Base-by-base conservation (phyloP, 305 asterid species). In the Fraxinus sp. region DNA sequence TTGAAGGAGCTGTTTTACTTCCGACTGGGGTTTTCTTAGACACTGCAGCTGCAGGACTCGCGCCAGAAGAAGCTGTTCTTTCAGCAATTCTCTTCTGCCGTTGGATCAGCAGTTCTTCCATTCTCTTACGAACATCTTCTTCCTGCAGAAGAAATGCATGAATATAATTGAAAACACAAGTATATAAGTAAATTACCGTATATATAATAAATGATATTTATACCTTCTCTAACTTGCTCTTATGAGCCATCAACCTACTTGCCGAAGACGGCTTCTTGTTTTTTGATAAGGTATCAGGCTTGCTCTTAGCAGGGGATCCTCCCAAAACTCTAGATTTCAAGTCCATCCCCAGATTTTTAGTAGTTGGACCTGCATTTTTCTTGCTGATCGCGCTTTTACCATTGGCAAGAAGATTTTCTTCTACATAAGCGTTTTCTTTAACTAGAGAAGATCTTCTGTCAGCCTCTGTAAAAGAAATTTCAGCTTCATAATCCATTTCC, bases 11-110 rank as follows among this genome's bases (percentile, higher is more conserved):
- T 1, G 91, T 84, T 87, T 82, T 93, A 83, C 85, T 89, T 80
- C 93, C 95, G 7, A 80, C 91, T 6, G 93, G 91, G 16, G 80
- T 79, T 49, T 85, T 91, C 87, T 84, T 89, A 52, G 92, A 74
- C 26, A 3, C 66, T 55, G 66, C 24, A 55, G 24, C 66, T 78
- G 84, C 75, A 43, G 91, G 79, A 79, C 86, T 62, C 74, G 86
- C 89, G 62, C 81, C 84, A 20, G 91, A 82, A 24, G 91, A 88
- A 24, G 96, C 95, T 78, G 91, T 89, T 86, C 98, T 86, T 87
- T 93, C 98, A 1, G 96, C 95, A 5, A 94, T 94, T 85, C 98
- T 89, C 85, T 85, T 92, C 87, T 94, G 96, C 36, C 98, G 89
- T 88, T 93, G 85, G 20, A 91, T 43, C 79, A 39, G 78, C 52